Evolutionary conservation across 2,329 filamentous ascomycete species (phyloP), one percentile per base, ranked within the genome.

Genomic region (Trichoderma sp.): DNA sequence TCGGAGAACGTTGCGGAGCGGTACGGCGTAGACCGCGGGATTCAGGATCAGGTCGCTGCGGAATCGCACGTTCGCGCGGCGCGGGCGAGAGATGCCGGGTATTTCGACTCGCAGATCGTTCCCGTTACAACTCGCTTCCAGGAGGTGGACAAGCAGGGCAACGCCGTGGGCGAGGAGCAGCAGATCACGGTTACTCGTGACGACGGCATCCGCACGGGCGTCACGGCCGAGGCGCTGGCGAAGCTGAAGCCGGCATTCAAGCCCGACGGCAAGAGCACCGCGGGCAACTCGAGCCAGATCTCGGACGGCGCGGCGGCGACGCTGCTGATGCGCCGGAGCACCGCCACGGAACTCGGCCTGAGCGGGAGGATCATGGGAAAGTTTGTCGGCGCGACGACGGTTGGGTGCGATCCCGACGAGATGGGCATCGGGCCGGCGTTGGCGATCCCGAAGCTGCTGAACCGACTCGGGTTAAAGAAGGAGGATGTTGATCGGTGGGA

Each of bases 371-470:
- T 97, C 77, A 90, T 97, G 72, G 95, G 92, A 43, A 94, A 92
- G 80, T 98, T 95, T 85, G 92, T 94, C 0, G 91, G 88, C 0
- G 91, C 92, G 1, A 87, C 90, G 34, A 91, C 93, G 12, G 89
- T 90, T 0, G 95, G 95, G 14, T 97, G 93, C 79, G 86, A 86
- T 66, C 95, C 95, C 0, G 94, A 97, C 78, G 94, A 97, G 86
- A 98, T 98, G 95, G 95, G 95, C 51, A 86, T 98, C 72, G 95
- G 95, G 0, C 95, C 95, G 0, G 93, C 94, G 0, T 79, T 97
- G 32, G 95, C 93, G 0, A 95, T 98, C 67, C 95, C 95, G 7
- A 92, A 91, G 79, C 85, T 97, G 24, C 85, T 98, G n/a, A 81
- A 84, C 21, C 88, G 89, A 73, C 88, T 91, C 1, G 93, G 91